phyloP scores from a whole-genome alignment of 2,329 filamentous ascomycete genomes.

The Diaporthe amygdali region DNA sequence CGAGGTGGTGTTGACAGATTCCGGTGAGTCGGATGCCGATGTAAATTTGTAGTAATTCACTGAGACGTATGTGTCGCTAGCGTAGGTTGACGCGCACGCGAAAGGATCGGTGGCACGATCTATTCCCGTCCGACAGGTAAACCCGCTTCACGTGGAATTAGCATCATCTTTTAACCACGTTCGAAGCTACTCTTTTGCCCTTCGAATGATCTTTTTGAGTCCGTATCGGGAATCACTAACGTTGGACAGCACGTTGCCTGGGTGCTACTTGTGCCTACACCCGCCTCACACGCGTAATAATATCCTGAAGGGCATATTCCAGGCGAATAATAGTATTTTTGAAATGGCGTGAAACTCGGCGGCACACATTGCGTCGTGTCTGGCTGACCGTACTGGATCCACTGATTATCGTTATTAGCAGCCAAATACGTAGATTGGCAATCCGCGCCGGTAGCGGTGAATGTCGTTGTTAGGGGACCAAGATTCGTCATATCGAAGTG shows the following conservation, averaged over 20 bases:
- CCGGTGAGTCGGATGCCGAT: background rate
- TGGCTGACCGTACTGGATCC: background rate
- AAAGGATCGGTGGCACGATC: background rate
- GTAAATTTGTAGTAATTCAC: background rate
- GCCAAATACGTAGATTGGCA: background rate
- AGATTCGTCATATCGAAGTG: background rate
- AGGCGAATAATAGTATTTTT: constrained; percentile 1
- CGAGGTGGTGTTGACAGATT: background rate
- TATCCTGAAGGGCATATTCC: background rate
- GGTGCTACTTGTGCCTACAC: background rate
- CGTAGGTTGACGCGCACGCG: background rate
- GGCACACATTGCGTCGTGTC: background rate
- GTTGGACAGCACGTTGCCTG: constrained; percentile 6
- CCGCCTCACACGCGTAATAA: background rate
- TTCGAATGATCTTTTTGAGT: background rate
- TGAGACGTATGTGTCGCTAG: background rate
- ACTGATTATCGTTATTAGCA: background rate
- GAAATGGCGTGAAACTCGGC: background rate
- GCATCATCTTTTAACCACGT: background rate
- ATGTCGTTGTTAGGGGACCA: background rate
- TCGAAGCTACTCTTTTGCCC: too few relatives aligned
- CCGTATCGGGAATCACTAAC: background rate
- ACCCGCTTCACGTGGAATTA: background rate
- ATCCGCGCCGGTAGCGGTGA: background rate
- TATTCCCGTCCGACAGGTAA: background rate